A percentile compares a stretch with the other conserved stretches of the same genome.
Conservation (phyloP, 768 basidiomycete genomes). For the Imleria badia region DNA sequence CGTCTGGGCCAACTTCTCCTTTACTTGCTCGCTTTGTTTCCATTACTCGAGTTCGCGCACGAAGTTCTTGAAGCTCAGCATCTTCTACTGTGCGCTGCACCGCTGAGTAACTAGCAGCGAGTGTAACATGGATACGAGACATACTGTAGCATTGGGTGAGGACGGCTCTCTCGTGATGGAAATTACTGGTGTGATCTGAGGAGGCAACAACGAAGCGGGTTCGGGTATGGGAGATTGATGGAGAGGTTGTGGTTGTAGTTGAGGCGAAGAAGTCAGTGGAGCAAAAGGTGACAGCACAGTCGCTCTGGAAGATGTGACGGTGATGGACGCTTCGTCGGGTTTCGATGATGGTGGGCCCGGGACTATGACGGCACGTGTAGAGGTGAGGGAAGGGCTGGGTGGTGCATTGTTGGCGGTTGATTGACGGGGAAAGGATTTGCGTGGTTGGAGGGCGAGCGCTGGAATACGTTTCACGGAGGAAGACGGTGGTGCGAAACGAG, state of each 20-base stretch:
- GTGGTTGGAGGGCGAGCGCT: slow-evolving; percentile 46
- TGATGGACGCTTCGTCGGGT: slow-evolving; percentile 13
- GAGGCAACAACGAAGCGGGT: slow-evolving; percentile 6
- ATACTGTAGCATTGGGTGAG: slow-evolving; percentile 24
- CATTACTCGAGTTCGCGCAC: slow-evolving; percentile 78
- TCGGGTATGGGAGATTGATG: slow-evolving; percentile 19
- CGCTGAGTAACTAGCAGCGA: slow-evolving; percentile 7
- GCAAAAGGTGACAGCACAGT: slow-evolving; percentile 41
- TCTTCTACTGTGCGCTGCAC: slow-evolving; percentile 44
- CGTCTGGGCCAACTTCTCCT: slow-evolving; percentile 71
- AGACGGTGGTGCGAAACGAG: slow-evolving; percentile 33
- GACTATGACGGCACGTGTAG: slow-evolving; percentile 16
- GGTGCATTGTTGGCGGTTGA: slow-evolving; percentile 38
- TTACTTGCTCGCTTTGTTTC: slow-evolving; percentile 81
- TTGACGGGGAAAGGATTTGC: slow-evolving; percentile 49
- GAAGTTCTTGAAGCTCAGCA: slow-evolving; percentile 73
- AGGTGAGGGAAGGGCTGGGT: slow-evolving; percentile 26
- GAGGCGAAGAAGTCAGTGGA: slow-evolving; percentile 32
- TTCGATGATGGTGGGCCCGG: slow-evolving; percentile 6
- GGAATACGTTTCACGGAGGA: slow-evolving; percentile 63
- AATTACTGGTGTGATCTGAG: slow-evolving; percentile 14
- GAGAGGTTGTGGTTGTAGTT: slow-evolving; percentile 23
- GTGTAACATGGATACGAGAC: slow-evolving; percentile 1
- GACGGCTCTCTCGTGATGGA: slow-evolving; percentile 29
- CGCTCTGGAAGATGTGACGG: slow-evolving; percentile 30